phyloP scores from a whole-genome alignment of 2,329 filamentous ascomycete genomes.

The Macrophomina phaseolina region DNA sequence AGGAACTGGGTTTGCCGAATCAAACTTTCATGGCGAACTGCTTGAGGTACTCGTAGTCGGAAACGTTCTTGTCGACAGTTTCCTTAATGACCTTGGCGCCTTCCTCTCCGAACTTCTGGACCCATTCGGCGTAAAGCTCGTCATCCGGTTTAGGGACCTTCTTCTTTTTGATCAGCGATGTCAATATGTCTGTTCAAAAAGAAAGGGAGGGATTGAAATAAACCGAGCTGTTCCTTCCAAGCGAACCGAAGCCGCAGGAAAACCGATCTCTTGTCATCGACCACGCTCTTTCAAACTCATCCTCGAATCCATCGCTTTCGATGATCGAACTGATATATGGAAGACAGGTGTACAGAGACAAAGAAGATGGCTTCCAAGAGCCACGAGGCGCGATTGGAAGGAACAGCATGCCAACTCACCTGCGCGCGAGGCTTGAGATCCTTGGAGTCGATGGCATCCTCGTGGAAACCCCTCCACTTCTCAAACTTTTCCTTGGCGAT shows the following conservation, averaged over 20 bases:
- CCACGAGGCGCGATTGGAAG: slow-evolving; percentile 9
- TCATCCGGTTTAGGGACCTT: slow-evolving; percentile 70
- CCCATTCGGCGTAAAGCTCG: slow-evolving; percentile 73
- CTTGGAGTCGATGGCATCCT: slow-evolving; percentile 86
- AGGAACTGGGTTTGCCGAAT: neutral
- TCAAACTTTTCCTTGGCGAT: slow-evolving; percentile 79
- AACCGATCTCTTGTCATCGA: slow-evolving; percentile 2
- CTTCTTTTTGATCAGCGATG: slow-evolving; percentile 44
- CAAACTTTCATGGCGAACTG: slow-evolving; percentile 68
- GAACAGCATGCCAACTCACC: slow-evolving; percentile 47
- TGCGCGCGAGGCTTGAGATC: slow-evolving; percentile 73
- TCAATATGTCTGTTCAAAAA: slow-evolving; percentile 17
- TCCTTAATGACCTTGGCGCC: slow-evolving; percentile 72
- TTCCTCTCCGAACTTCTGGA: slow-evolving; percentile 73
- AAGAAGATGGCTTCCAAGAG: neutral
- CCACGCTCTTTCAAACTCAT: slow-evolving; percentile 2
- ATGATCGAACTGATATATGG: slow-evolving; percentile 15
- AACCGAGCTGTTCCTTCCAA: slow-evolving; percentile 15
- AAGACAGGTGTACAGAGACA: slow-evolving; percentile 11
- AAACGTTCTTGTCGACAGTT: slow-evolving; percentile 73
- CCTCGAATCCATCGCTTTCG: slow-evolving; percentile 10
- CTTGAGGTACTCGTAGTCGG: slow-evolving; percentile 82
- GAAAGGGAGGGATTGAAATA: neutral
- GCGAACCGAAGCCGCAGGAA: neutral
- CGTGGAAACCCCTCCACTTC: slow-evolving; percentile 97